Percentiles rank a stretch among this genome's conserved stretches.
phyloP scores from a whole-genome alignment of 75 land plant genomes.

The Pseudotsuga menziesii region DNA sequence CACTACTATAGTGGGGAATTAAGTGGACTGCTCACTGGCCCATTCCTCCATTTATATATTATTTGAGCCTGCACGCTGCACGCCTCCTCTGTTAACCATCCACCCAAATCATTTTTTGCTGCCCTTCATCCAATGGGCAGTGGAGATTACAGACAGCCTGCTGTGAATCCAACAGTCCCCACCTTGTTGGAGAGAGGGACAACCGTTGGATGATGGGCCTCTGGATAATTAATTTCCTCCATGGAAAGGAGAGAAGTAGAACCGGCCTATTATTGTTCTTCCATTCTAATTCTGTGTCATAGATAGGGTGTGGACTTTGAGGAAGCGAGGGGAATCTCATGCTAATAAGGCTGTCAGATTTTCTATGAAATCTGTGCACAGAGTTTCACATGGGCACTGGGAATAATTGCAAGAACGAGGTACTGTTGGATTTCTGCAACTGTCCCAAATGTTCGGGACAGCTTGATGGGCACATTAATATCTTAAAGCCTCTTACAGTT shows the following conservation, averaged over 20 bases:
- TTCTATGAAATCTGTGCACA: not conserved
- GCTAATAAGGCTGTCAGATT: not conserved
- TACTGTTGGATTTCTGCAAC: not conserved
- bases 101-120: not conserved
- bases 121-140: not conserved
- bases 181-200: no score
- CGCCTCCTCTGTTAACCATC: not conserved
- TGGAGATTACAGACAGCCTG: no score
- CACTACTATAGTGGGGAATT: slow-evolving; percentile 4
- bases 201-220: no score
- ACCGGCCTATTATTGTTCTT: not conserved
- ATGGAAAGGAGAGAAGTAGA: not conserved
- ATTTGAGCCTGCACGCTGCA: slow-evolving; percentile 1
- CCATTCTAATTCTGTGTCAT: slow-evolving; percentile 1
- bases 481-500: not conserved
- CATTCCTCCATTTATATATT: not conserved
- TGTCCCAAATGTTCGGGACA: slow-evolving; percentile 12
- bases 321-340: not conserved
- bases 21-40: not conserved
- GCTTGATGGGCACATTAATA: not conserved
- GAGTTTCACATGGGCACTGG: slow-evolving; percentile 1
- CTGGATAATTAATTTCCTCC: no score
- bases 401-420: slow-evolving; percentile 6
- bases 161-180: not conserved
- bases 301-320: not conserved